Base-by-base conservation (phyloP, 2,329 filamentous ascomycete species). In the Trichoderma lentiforme region DNA sequence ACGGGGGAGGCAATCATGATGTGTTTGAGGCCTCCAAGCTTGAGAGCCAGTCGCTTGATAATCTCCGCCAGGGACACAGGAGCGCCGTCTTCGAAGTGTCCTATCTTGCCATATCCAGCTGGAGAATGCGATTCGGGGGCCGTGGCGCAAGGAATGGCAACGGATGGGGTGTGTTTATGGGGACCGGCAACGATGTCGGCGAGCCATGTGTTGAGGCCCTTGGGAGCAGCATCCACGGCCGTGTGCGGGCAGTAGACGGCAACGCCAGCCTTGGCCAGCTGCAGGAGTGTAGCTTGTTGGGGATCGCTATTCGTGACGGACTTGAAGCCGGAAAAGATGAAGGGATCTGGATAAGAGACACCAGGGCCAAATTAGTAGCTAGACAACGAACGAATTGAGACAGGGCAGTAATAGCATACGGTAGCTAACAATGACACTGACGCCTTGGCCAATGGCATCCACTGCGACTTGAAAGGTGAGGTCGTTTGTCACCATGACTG, bases 171-270 rank as follows among this genome's bases (percentile, higher is more conserved):
- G 39, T 79, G 80, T n/a, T 76, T 74, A 73, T 79, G 80, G 63
- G 78, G 76, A 11, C 89, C 90, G 2, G 91, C 90, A 24, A 98
- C 89, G 63, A 97, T 91, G 78, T 97, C 92, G 73, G 93, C 94
- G 11, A 99, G 90, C 95, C 95, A 99, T 80, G 97, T 93, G 79
- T 95, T 97, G 76, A 99, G 89, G 4, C 96, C 96, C 21, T 91
- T 89, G 1, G 90, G 89, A 0, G 93, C 93, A 51, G 94, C 94
- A 81, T 99, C 96, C 57, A 98, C 90, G 15, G 96, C 95, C 0
- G 96, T 99, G 83, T 99, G 96, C 0, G 96, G 96, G 75, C 92
- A 94, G 85, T 98, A 99, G 71, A 99, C 94, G 75, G 94, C 97
- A 77, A 99, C 94, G 43, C 95, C 95, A 80, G 93, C 90, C 74